These are phyloP conservation scores for Dictyostelium capitatum DNA, from an alignment of 78 protist species.

Conservation along the genomic window DNA sequence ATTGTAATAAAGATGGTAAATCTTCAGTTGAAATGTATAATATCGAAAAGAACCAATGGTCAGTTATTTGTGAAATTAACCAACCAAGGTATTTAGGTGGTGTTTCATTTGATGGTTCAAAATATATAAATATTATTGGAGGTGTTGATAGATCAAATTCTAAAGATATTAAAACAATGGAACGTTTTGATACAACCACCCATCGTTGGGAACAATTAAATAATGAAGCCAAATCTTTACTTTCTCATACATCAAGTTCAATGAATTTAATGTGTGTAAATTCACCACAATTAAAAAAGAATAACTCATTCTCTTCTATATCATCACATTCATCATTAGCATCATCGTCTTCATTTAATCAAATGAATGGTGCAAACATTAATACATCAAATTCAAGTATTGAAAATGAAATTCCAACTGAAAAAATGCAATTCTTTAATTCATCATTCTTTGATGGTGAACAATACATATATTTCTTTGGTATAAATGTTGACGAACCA, in stretches of 20 bases:
- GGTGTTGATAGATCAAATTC: conserved; percentile 53
- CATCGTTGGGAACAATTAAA: conserved; percentile 24
- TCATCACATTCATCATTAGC: background rate
- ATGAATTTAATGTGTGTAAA: background rate
- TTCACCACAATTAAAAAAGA: conserved; percentile 5
- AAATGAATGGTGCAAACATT: background rate
- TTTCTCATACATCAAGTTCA: background rate
- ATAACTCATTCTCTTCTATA: background rate
- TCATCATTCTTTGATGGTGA: conserved; percentile 57
- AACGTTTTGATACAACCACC: conserved; percentile 39
- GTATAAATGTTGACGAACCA: conserved; percentile 52
- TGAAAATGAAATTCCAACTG: conserved; percentile 10
- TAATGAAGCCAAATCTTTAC: background rate
- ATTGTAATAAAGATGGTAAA: conserved; percentile 26
- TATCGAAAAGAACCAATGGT: conserved; percentile 51
- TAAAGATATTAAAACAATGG: conserved; percentile 21
- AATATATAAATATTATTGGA: conserved; percentile 47
- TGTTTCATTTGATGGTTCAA: conserved; percentile 48
- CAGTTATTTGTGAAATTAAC: background rate
- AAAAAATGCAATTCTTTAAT: conserved; percentile 47
- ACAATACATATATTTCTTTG: conserved; percentile 40
- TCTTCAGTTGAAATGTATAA: conserved; percentile 54
- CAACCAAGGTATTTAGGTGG: conserved; percentile 63
- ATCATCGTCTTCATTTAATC: background rate
- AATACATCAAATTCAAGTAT: background rate